Conservation (phyloP, 2,329 filamentous ascomycete genomes). For the Didymella pinodella region DNA sequence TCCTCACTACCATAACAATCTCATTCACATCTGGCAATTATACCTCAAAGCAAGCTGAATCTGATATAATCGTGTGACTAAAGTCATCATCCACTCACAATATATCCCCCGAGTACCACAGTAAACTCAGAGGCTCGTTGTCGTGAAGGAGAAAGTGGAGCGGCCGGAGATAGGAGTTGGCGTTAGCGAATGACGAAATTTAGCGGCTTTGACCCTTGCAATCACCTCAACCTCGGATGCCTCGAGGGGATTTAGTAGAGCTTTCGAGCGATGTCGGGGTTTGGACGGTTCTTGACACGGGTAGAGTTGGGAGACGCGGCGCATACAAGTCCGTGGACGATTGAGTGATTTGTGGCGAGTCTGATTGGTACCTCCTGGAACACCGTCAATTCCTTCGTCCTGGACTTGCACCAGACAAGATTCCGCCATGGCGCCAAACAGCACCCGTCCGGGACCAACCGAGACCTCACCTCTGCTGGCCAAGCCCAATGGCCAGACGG, state of each 20-base stretch:
- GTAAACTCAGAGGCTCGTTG: neutral
- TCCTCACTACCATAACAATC: neutral
- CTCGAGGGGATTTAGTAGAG: neutral
- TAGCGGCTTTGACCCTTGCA: neutral
- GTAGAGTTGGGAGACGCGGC: neutral
- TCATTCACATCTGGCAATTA: too few relatives aligned
- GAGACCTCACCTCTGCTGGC: constrained; percentile 59
- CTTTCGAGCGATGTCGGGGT: constrained; percentile 14
- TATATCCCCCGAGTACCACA: too few relatives aligned
- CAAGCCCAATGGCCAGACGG: constrained; percentile 21
- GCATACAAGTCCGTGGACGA: neutral
- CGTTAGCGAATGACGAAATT: constrained; percentile 10
- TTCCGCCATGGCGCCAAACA: constrained; percentile 9
- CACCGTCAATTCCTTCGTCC: neutral
- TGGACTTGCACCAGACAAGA: neutral
- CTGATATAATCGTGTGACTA: too few relatives aligned
- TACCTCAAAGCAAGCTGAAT: too few relatives aligned
- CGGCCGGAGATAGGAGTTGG: neutral
- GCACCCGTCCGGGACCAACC: constrained; percentile 18
- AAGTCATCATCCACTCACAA: too few relatives aligned
- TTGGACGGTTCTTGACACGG: neutral
- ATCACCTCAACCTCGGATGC: constrained; percentile 11
- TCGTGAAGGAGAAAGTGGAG: neutral
- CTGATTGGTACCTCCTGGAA: neutral
- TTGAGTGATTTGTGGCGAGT: neutral